Base-by-base conservation (phyloP, 352 stramenopile species). In the Phytophthora crassamura region DNA sequence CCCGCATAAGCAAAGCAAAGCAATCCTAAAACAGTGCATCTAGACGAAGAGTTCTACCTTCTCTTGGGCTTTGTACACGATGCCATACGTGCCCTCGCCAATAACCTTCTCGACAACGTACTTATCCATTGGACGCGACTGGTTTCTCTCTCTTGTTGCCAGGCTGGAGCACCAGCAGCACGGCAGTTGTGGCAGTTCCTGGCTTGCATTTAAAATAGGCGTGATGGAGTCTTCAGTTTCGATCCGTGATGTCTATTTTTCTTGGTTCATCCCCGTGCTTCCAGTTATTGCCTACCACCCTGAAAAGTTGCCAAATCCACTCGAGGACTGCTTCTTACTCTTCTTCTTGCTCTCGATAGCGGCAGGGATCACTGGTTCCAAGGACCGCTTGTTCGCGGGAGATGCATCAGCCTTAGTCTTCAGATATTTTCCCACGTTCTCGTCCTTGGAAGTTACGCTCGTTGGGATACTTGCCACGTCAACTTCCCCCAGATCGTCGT, bases 51-150 rank as follows among this genome's bases (percentile, higher is more conserved):
- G 22, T 25, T 25, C 22, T 51, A 92, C 86, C 70, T 92, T 95
- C 58, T 93, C 86, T 33, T 72, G 78, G 11, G 86, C 86, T 47
- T 89, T 88, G 61, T 91, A 95, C 18, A 95, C 84, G 38, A 93
- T 70, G 15, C 86, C 86, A 60, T 93, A 95, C 22, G 86, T 93
- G 36, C 86, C 86, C 72, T 95, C 86, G 20, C 86, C 86, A 38
- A 95, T 92, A 20, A 93, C 62, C 42, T 92, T 92, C 36, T 95
- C 86, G 5, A 95, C 58, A 40, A 74, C 62, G 57, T 95, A 95
- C 58, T 89, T 88, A 57, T 95, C 82, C 86, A 95, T 95, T 28
- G 16, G 39, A 38, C 14, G 12, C 15, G 16, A 32, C 15, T n/a
- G 28, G 14, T 50, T 35, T 34, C 54, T 42, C 30, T 51, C 28